A percentile compares a stretch with the other conserved stretches of the same genome.
Conservation (phyloP, 2,329 filamentous ascomycete genomes). For the Alternaria solani region DNA sequence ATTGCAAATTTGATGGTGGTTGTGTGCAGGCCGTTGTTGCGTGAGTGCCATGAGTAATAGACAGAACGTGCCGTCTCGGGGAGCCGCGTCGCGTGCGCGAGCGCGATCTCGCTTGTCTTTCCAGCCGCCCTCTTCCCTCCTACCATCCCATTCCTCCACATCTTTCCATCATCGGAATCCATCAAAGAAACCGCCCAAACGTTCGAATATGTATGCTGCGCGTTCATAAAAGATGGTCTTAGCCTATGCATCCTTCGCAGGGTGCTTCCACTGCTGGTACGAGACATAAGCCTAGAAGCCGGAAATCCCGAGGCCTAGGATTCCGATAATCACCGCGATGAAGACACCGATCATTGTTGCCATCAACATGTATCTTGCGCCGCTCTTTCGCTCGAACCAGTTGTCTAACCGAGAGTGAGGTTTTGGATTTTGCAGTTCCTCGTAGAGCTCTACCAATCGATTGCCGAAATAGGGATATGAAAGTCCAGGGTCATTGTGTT, state of each 20-base stretch:
- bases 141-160: neutral
- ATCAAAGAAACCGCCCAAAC: neutral
- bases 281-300: conserved; percentile 43
- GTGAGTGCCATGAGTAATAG: neutral
- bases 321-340: conserved; percentile 39
- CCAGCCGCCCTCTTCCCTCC: neutral
- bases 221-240: neutral
- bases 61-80: neutral
- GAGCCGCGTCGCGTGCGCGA: conserved; percentile 3
- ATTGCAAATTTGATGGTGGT: neutral
- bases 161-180: neutral
- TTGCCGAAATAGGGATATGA: conserved; percentile 36
- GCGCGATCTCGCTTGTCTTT: neutral
- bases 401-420: conserved; percentile 29
- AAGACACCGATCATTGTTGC: conserved; percentile 42
- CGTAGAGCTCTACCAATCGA: conserved; percentile 29
- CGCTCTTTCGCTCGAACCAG: conserved; percentile 39
- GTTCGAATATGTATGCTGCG: neutral
- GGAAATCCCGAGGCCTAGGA: conserved; percentile 35
- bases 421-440: conserved; percentile 35
- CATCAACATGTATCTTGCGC: conserved; percentile 43
- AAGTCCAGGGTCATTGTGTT: conserved; percentile 26
- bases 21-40: neutral
- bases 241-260: conserved; percentile 14
- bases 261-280: conserved; percentile 47